Base-by-base conservation (phyloP, 2,329 filamentous ascomycete genomes). In the Xenosphaeropsis pyriputrescens region DNA sequence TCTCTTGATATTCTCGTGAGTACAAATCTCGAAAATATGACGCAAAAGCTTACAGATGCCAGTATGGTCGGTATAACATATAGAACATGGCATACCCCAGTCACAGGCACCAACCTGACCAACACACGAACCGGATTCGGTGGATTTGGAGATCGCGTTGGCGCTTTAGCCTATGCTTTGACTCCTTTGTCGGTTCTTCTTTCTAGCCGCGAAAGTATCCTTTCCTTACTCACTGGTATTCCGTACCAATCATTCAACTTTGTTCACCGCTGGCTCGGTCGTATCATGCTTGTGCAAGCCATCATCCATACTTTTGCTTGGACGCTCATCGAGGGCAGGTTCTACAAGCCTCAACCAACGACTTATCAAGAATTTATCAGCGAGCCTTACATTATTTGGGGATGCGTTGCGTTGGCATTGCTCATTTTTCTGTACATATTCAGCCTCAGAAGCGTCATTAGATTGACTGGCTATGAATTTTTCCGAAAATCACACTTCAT, bases 221-320 rank as follows among this genome's bases (percentile, higher is more conserved):
- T 86, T 4, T 80, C 75, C 1, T 53, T 81, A 12, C 55, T 84
- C 35, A 86, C 80, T 0, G 81, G 82, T 1, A 64, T 86, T 1
- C 79, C 82, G 0, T 84, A 85, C 49, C 80, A 85, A 47, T 73
- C 70, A 48, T 85, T 86, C 65, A 78, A 81, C 56, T 86, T 86
- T 50, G 60, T 86, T 15, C 81, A 85, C 54, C 75, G 79, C 22
- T 86, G 81, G 81, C 60, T 78, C 0, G 81, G 82, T 6, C 79
- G 79, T 43, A 65, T 86, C 48, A 84, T 88, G 44, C 70, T 83
- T 38, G 52, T 72, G 0, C 81, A 86, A 51, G 69, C 72, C 2
- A 57, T 65, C 8, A 55, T 86, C 2, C 82, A 88, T 52, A 85
- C 80, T 1, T 66, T 86, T 18, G 69, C 65, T 38, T 86, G 81